Conservation (phyloP, 768 basidiomycete genomes). For the Mycena capillaripes region DNA sequence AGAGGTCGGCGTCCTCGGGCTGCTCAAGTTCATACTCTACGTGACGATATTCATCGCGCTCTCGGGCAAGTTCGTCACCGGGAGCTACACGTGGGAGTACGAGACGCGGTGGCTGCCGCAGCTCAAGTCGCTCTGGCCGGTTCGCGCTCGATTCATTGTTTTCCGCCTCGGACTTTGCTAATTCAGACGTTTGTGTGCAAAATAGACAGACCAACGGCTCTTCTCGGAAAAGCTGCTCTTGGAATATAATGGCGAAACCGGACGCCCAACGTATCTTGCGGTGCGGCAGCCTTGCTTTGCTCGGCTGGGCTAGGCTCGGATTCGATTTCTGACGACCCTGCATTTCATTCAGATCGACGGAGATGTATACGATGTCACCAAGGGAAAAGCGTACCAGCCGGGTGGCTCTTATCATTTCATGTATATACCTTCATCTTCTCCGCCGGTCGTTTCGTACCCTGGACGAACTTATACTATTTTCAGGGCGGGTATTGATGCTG, state of each 20-base stretch:
- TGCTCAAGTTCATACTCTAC: conserved; percentile 80
- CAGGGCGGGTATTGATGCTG: conserved; percentile 90
- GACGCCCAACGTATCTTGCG: conserved; percentile 86
- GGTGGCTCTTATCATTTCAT: conserved; percentile 88
- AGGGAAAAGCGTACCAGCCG: conserved; percentile 84
- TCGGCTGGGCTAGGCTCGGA: background rate
- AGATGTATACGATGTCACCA: conserved; percentile 93
- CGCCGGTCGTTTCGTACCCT: background rate
- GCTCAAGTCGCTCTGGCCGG: conserved; percentile 75
- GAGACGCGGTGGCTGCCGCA: conserved; percentile 70
- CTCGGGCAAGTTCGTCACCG: conserved; percentile 87
- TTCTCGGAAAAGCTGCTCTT: conserved; percentile 83
- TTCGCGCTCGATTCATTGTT: conserved; percentile 44
- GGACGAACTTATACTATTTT: conserved; percentile 19
- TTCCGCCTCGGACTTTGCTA: too few species aligned
- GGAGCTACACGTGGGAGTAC: conserved; percentile 90
- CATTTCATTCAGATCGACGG: conserved; percentile 79
- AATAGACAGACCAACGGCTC: conserved; percentile 69
- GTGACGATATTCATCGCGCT: conserved; percentile 66
- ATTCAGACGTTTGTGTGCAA: conserved; percentile 1
- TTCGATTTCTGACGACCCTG: conserved; percentile 23
- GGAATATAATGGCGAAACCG: conserved; percentile 78
- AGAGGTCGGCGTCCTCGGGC: conserved; percentile 73
- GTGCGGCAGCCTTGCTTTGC: conserved; percentile 58
- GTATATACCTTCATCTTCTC: conserved; percentile 56